Conservation (phyloP, 768 basidiomycete genomes). For the Lactarius trivialis region DNA sequence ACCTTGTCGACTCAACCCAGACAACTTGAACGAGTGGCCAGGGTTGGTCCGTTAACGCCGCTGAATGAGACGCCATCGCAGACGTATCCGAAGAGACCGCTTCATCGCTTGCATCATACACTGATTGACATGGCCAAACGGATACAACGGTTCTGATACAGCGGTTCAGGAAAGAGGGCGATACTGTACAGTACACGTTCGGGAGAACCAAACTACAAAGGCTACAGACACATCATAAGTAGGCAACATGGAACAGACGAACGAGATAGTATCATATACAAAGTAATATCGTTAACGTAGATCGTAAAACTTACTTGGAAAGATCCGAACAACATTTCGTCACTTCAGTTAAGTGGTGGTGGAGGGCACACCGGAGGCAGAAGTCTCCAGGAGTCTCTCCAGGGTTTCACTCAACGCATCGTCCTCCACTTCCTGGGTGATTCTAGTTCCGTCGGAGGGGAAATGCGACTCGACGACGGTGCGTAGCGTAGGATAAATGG, state of each 20-base stretch:
- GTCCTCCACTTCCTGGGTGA: constrained; percentile 54
- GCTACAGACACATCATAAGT: constrained; percentile 11
- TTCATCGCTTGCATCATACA: neutral
- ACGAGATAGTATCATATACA: neutral
- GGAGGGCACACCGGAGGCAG: constrained; percentile 8
- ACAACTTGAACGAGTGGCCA: neutral
- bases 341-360: neutral
- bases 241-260: neutral
- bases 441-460: constrained; percentile 35
- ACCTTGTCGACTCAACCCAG: neutral
- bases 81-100: neutral
- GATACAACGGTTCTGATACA: neutral
- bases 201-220: neutral
- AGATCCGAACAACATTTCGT: neutral
- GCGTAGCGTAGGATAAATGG: constrained; percentile 44
- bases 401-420: constrained; percentile 58
- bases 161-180: neutral
- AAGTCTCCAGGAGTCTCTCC: constrained; percentile 46
- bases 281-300: neutral
- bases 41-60: neutral
- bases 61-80: neutral
- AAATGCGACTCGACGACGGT: constrained; percentile 39
- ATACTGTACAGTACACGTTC: neutral
- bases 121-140: neutral
- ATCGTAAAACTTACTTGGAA: neutral